phyloP scores from a whole-genome alignment of 2,329 filamentous ascomycete genomes.

The Remersonia thermophila region DNA sequence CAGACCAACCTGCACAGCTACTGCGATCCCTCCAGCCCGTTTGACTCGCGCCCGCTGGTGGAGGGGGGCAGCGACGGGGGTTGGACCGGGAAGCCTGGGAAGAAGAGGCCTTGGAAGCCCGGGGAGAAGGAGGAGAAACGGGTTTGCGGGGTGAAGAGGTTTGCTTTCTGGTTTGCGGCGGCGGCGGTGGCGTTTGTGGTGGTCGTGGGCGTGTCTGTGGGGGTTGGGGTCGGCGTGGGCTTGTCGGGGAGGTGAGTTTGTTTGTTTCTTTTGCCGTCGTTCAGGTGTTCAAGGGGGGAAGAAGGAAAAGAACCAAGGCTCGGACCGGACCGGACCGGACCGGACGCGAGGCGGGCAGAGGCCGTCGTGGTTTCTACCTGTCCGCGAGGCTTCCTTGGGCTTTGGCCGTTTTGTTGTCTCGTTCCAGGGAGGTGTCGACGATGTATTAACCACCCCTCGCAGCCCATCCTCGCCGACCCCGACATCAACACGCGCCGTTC shows the following conservation, averaged over 20 bases:
- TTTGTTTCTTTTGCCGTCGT: neutral
- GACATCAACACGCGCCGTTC: slow-evolving; percentile 5
- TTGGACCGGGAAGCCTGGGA: no score
- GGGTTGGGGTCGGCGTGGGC: slow-evolving; percentile 23
- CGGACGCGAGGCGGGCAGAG: no score
- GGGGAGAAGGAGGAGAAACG: slow-evolving; percentile 1
- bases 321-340: no score
- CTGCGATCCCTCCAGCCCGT: slow-evolving; percentile 5
- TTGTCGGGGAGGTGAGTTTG: slow-evolving; percentile 10
- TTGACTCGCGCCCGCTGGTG: slow-evolving; percentile 1
- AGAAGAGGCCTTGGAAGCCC: no score
- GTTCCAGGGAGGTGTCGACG: no score
- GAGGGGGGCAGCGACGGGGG: neutral
- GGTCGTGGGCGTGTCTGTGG: slow-evolving; percentile 21
- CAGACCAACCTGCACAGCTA: neutral
- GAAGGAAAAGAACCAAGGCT: no score
- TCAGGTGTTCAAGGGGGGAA: neutral
- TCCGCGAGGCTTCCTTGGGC: no score
- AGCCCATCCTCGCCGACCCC: slow-evolving; percentile 2
- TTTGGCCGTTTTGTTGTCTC: no score
- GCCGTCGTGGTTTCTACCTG: no score
- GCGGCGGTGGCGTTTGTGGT: slow-evolving; percentile 1
- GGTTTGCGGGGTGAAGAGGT: slow-evolving; percentile 22
- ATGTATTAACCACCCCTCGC: neutral
- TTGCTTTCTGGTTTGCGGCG: no score